phyloP scores from a whole-genome alignment of 139 green algal species.

The Micromonas pusilla region DNA sequence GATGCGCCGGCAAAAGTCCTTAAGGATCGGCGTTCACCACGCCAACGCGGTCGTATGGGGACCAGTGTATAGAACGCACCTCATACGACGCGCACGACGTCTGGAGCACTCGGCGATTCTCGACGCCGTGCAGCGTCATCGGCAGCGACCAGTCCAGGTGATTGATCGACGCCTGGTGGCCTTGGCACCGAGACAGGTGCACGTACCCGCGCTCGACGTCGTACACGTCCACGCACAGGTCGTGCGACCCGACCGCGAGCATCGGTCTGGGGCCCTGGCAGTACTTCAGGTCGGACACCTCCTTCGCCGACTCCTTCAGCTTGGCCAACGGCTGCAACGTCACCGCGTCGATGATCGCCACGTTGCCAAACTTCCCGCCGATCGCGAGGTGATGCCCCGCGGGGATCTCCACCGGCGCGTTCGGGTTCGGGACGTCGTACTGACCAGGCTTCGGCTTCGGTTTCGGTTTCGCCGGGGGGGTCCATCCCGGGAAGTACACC shows the following conservation, averaged over 20 bases:
- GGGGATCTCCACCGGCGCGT: not conserved
- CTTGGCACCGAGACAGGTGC: conserved; percentile 32
- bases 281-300: conserved; percentile 60
- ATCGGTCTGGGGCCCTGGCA: conserved; percentile 28
- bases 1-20: too few species aligned
- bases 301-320: conserved; percentile 20
- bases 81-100: not conserved
- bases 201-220: conserved; percentile 25
- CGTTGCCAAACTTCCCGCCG: not conserved
- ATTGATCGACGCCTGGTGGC: conserved; percentile 47
- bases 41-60: too few species aligned
- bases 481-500: not conserved
- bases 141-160: conserved; percentile 21
- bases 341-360: not conserved
- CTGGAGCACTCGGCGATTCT: not conserved
- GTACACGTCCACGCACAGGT: conserved; percentile 62
- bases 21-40: too few species aligned
- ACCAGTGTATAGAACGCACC: too few species aligned
- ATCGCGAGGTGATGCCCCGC: not conserved
- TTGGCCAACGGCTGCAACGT: not conserved
- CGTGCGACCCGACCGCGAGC: conserved; percentile 50
- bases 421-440: not conserved
- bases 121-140: not conserved
- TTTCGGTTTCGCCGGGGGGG: not conserved
- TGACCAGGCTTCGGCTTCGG: not conserved